Percentiles rank a stretch among this genome's conserved stretches.
These are phyloP conservation scores for Tricholoma terreum DNA, from an alignment of 768 basidiomycete genomes.

Conservation along the genomic window DNA sequence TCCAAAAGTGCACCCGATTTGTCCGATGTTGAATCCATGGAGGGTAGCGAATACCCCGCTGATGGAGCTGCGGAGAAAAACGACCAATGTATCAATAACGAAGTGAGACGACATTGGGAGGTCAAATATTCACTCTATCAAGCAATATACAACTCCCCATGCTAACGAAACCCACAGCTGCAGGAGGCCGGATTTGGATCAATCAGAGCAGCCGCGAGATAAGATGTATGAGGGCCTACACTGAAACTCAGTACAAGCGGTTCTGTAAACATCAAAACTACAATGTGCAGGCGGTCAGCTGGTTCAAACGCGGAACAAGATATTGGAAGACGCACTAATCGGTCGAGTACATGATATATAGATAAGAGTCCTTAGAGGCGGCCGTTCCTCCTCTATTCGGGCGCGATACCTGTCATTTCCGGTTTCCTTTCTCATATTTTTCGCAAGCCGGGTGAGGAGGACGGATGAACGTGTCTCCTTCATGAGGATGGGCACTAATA, in stretches of 20 bases:
- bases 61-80: too few relatives aligned
- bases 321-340: constrained; percentile 50
- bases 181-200: neutral
- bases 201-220: neutral
- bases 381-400: constrained; percentile 60
- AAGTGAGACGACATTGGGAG: neutral
- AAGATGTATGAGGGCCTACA: constrained; percentile 37
- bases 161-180: constrained; percentile 72
- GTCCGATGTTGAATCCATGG: too few relatives aligned
- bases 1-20: too few relatives aligned
- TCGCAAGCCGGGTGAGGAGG: constrained; percentile 66
- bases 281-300: neutral
- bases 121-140: constrained; percentile 8
- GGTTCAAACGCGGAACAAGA: neutral
- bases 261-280: constrained; percentile 69
- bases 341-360: constrained; percentile 70
- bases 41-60: too few relatives aligned
- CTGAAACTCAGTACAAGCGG: constrained; percentile 73
- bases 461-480: constrained; percentile 73
- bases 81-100: too few relatives aligned
- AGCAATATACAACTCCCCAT: constrained; percentile 74
- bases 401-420: constrained; percentile 63
- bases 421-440: constrained; percentile 58
- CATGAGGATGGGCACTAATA: constrained; percentile 54
- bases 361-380: constrained; percentile 53